phyloP scores from a whole-genome alignment of 1,284 basidiomycete species.

The Ganoderma boninense region DNA sequence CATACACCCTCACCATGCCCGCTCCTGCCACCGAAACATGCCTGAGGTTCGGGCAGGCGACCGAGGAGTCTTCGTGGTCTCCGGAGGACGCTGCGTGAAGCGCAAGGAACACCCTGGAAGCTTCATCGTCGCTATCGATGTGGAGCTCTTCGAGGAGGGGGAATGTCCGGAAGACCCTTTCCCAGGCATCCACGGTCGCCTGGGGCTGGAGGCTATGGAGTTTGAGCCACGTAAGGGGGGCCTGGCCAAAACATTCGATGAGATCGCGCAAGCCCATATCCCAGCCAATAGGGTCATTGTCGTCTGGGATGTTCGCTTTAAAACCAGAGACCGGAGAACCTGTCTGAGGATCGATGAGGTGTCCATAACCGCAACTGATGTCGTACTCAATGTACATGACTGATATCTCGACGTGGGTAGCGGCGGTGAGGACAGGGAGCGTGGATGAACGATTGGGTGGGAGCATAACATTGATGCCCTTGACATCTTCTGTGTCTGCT shows the following conservation, averaged over 20 bases:
- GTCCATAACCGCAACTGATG: not conserved
- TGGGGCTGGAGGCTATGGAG: not conserved
- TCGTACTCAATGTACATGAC: not conserved
- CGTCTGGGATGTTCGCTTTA: not conserved
- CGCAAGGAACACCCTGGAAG: not conserved
- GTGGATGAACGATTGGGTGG: not conserved
- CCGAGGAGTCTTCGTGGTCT: not conserved
- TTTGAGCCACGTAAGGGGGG: not conserved
- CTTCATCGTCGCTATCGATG: not conserved
- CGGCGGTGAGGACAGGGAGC: not conserved
- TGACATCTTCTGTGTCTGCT: not conserved
- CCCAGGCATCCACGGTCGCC: not conserved
- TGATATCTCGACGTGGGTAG: not conserved
- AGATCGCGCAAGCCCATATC: not conserved
- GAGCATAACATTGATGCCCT: not conserved
- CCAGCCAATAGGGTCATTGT: not conserved
- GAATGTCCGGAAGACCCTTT: not conserved
- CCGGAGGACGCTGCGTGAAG: not conserved
- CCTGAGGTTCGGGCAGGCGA: not conserved
- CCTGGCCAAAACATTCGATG: not conserved
- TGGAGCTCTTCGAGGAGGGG: conserved; percentile 1
- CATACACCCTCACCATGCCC: not conserved
- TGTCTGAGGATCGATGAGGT: too few relatives aligned
- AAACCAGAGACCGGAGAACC: not conserved
- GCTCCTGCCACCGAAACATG: not conserved